Base-by-base conservation (phyloP, 164 flowering plant genomes). In the Sextonia rubra region DNA sequence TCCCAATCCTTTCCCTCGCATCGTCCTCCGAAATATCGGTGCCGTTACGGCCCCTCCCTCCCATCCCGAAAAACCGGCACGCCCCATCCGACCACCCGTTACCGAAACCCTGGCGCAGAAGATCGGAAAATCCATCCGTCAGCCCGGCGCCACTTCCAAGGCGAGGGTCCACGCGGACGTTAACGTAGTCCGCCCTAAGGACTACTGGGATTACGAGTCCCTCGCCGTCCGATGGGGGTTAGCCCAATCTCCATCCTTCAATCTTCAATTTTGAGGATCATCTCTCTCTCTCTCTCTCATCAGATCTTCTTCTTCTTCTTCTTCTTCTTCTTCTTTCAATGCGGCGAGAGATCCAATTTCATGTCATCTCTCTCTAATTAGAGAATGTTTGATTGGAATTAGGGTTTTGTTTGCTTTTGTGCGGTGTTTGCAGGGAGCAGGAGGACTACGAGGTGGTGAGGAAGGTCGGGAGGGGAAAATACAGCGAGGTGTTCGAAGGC, bases 211-310 rank as follows among this genome's bases (percentile, higher is more conserved):
- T 76, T 94, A 94, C 73, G 99, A 92, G 80, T 67, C 94, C 69
- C 93, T 94, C 71, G 82, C 96, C 68, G 97, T 92, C 18, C 97
- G 91, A 74, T 94, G 99, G 99, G 99, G 99, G 97, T 92, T 78
- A 4, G 12, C 55, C 11, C 17, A 22, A 29, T n/a, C 22, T 26
- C 30, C 49, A 22, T 12, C n/a, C 11, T 32, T 18, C 2, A 17
- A 47, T 64, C 11, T 3, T 24, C 26, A 58, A 12, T 67, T 78
- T 27, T 67, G 37, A 25, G n/a, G n/a, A 3, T 30, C 5, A 32
- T 32, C 7, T 32, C 44, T 37, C 9, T 32, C 71, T 55, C 32
- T 63, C 20, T 30, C 27, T 73, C 14, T 60, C 22, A 8, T 30
- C 60, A 22, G 29, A 14, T 47, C 47, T 58, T 65, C 30, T 7